Conservation (phyloP, 2,329 filamentous ascomycete genomes). For the Calonectria henricotiae region DNA sequence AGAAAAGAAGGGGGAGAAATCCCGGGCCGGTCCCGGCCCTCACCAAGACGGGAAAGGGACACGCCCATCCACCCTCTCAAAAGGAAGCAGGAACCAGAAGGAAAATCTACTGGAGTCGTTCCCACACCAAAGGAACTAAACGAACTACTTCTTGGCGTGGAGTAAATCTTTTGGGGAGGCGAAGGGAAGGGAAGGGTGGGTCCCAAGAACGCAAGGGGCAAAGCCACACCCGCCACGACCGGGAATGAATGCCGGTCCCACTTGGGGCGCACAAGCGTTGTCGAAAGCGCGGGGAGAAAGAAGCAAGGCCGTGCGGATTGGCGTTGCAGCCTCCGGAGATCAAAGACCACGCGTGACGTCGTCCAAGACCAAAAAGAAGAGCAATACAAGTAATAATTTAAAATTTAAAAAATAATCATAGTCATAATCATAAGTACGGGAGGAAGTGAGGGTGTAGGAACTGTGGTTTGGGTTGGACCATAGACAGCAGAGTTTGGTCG, state of each 20-base stretch:
- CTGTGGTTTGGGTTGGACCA: background rate
- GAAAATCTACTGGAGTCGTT: slow-evolving; percentile 7
- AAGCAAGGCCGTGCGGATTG: slow-evolving; percentile 21
- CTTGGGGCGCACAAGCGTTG: slow-evolving; percentile 23
- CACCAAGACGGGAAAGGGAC: slow-evolving; percentile 29
- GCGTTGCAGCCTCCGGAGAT: slow-evolving; percentile 33
- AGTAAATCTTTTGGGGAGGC: background rate
- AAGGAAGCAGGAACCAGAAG: slow-evolving; percentile 1
- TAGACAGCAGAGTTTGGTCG: background rate
- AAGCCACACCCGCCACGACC: slow-evolving; percentile 46
- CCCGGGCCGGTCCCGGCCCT: slow-evolving; percentile 36
- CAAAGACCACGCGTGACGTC: slow-evolving; percentile 37
- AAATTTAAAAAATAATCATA: background rate
- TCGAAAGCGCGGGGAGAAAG: slow-evolving; percentile 26
- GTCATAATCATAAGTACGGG: too few species aligned
- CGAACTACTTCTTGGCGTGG: slow-evolving; percentile 22
- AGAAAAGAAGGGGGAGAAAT: background rate
- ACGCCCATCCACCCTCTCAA: background rate
- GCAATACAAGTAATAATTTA: background rate
- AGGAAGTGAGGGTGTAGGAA: background rate
- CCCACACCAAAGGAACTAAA: background rate
- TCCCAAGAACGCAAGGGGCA: background rate
- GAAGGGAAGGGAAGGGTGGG: background rate
- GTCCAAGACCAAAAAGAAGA: background rate
- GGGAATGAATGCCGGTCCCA: slow-evolving; percentile 50